Base-by-base conservation (phyloP, 176 grass and related monocot species). In the Aechmea fasciata region DNA sequence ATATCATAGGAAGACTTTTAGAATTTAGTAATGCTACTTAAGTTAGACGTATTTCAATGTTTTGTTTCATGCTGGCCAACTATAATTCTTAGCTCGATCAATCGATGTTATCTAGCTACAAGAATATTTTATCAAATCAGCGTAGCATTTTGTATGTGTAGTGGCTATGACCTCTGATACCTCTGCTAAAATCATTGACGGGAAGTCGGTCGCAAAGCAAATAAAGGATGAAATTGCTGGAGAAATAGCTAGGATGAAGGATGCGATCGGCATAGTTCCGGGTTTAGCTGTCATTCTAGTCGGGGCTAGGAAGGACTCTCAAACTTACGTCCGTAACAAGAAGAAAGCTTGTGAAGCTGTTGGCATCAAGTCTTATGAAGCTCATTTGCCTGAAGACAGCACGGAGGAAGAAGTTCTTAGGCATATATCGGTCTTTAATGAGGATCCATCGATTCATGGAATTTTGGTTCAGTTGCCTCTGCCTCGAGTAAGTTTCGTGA, bases 391-490 rank as follows among this genome's bases (percentile, higher is more conserved):
- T 0, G 94, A 97, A 66, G 86, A 92, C 51, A 83, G 82, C 71
- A 90, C 89, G 0, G 89, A 97, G 65, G 80, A 86, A 24, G 94
- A 97, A 57, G 82, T 92, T 53, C 67, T 97, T 70, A 87, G 78
- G 68, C 74, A 93, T 72, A 90, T 90, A 25, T 68, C 72, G 2
- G 74, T 48, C 50, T 97, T 97, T 65, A 97, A 97, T 48, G 74
- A 80, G 17, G 84, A 97, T 18, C 89, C 86, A 1, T 90, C 82
- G 0, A 79, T 97, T 72, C 94, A 93, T 81, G 94, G 89, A 67
- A 97, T 97, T 75, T 83, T 97, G 65, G 86, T 97, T 76, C 94
- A 97, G 83, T 66, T 97, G 84, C 94, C 94, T 14, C 81, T 97
- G 15, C 94, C 89, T 51, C 82, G 66, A 18, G 94, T 97, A 77